Conservation (phyloP, 2,329 filamentous ascomycete species). For the Pseudogymnoascus sp. region DNA sequence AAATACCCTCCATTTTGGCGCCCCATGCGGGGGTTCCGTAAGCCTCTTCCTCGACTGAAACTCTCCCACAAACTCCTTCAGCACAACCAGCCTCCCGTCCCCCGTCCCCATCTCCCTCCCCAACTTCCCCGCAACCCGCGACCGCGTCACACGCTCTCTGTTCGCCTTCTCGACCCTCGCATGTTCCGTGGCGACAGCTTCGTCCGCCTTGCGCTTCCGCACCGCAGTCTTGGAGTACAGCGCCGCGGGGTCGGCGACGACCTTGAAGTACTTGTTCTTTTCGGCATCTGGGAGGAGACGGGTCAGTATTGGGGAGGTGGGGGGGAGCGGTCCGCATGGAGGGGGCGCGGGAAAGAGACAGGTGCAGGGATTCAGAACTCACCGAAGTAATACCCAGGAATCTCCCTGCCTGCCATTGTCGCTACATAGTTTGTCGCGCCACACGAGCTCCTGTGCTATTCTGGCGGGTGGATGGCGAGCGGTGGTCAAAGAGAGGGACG, state of each 20-base stretch:
- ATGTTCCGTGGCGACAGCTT: constrained; percentile 21
- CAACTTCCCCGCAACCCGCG: constrained; percentile 3
- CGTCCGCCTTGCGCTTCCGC: constrained; percentile 45
- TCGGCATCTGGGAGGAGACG: constrained; percentile 35
- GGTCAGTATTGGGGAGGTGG: neutral
- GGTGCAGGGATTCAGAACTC: neutral
- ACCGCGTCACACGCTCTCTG: constrained; percentile 18
- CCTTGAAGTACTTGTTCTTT: constrained; percentile 61
- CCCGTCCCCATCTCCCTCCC: constrained; percentile 7
- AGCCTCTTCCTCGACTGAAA: constrained; percentile 35
- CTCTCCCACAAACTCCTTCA: constrained; percentile 27
- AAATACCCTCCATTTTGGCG: neutral
- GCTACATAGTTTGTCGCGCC: neutral
- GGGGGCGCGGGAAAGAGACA: no score
- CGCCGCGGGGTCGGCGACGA: constrained; percentile 46
- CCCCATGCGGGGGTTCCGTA: neutral
- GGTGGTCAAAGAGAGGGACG: no score
- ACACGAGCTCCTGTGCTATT: neutral
- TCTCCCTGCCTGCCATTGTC: neutral
- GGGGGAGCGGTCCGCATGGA: no score
- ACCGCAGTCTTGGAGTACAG: constrained; percentile 53
- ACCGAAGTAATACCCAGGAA: constrained; percentile 2
- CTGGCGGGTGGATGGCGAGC: neutral
- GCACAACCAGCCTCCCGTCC: constrained; percentile 15
- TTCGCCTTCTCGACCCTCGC: constrained; percentile 8